phyloP scores from a whole-genome alignment of 257 asterid species.

The Solanum verrucosum region DNA sequence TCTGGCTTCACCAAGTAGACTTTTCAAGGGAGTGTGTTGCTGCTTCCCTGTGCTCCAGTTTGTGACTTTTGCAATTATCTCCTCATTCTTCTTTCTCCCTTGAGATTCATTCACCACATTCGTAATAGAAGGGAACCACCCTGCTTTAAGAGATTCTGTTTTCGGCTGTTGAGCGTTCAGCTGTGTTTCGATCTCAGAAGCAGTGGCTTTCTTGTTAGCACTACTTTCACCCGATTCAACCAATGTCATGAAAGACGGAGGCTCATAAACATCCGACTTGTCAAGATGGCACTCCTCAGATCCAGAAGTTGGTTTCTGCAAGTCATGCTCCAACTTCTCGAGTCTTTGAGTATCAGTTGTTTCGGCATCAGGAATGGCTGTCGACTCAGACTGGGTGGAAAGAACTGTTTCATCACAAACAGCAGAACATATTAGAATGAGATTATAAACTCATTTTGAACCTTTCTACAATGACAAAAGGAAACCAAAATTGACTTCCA shows the following conservation, averaged over 20 bases:
- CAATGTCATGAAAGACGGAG: slow-evolving; percentile 72
- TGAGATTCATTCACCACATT: slow-evolving; percentile 65
- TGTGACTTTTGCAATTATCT: slow-evolving; percentile 66
- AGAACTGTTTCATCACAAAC: slow-evolving; percentile 13
- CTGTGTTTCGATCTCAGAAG: slow-evolving; percentile 43
- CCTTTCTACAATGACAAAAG: background rate
- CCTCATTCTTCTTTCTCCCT: slow-evolving; percentile 84
- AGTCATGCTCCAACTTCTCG: slow-evolving; percentile 28
- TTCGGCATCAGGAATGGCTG: slow-evolving; percentile 15
- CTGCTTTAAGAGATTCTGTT: slow-evolving; percentile 46
- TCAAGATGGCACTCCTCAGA: slow-evolving; percentile 15
- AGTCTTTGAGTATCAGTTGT: slow-evolving; percentile 11
- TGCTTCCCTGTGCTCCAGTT: slow-evolving; percentile 65
- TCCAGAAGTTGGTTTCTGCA: slow-evolving; percentile 24
- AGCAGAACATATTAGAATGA: background rate
- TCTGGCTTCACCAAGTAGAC: slow-evolving; percentile 54
- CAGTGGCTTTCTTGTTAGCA: slow-evolving; percentile 13
- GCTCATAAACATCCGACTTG: slow-evolving; percentile 52
- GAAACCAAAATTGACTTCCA: background rate
- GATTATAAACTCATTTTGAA: background rate
- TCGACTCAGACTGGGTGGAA: slow-evolving; percentile 27
- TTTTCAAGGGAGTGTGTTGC: slow-evolving; percentile 57
- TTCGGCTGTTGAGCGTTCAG: slow-evolving; percentile 29
- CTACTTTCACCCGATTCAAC: slow-evolving; percentile 31
- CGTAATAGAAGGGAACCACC: slow-evolving; percentile 72